These are phyloP conservation scores for Oropetium thomaeum DNA, from an alignment of 176 grass and related monocot genomes.

Conservation along the genomic window DNA sequence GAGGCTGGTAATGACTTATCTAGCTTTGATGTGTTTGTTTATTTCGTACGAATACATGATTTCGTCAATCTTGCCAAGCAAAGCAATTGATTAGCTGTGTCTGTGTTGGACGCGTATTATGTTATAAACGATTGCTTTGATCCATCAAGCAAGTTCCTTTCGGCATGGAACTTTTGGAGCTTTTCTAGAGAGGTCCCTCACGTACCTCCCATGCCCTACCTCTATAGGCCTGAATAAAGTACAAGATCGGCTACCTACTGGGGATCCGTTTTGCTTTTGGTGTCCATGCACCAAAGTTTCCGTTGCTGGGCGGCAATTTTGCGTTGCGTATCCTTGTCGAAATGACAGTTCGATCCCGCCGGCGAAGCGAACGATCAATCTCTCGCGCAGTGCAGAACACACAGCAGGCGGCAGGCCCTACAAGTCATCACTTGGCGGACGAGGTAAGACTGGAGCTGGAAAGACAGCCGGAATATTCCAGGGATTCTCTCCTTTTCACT, in stretches of 20 bases:
- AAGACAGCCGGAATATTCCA: conserved; percentile 39
- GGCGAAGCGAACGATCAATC: not conserved
- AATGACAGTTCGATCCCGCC: conserved; percentile 23
- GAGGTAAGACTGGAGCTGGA: conserved; percentile 20
- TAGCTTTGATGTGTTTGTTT: conserved; percentile 1
- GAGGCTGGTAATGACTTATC: conserved; percentile 29
- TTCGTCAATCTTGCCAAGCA: conserved; percentile 6
- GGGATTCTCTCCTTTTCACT: conserved; percentile 18
- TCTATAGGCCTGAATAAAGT: conserved; percentile 25
- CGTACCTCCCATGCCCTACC: conserved; percentile 12
- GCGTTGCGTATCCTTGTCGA: conserved; percentile 16
- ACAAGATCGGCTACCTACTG: conserved; percentile 32
- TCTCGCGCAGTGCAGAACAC: not conserved
- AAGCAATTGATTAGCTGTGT: not conserved
- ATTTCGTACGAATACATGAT: not conserved
- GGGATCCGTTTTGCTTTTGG: conserved; percentile 38
- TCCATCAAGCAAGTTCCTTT: conserved; percentile 34
- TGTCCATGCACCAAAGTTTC: conserved; percentile 20
- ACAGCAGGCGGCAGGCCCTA: not conserved
- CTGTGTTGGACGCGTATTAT: not conserved
- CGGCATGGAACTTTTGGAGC: conserved; percentile 38
- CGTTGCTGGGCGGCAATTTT: conserved; percentile 29
- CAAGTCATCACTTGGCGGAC: conserved; percentile 22
- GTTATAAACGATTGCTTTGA: conserved; percentile 16
- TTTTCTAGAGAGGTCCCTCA: conserved; percentile 17